These are phyloP conservation scores for Linnemannia elongata DNA, from an alignment of 192 early-diverging fungal genomes.

Conservation along the genomic window DNA sequence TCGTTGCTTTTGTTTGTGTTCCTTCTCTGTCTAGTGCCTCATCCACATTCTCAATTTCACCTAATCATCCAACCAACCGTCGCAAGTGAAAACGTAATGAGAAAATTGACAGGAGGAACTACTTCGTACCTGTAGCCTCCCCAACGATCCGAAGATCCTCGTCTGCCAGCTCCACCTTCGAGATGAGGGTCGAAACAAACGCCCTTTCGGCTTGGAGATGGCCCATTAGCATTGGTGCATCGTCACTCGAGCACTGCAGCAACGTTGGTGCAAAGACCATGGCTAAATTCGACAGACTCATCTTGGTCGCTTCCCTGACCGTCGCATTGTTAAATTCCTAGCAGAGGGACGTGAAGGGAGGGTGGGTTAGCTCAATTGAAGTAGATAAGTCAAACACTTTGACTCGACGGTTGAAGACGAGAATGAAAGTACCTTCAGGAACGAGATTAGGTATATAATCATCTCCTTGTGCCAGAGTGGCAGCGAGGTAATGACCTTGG, in stretches of 20 bases:
- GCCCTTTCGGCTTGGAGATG: constrained; percentile 41
- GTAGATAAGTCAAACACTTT: background rate
- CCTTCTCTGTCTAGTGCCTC: background rate
- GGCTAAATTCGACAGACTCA: constrained; percentile 91
- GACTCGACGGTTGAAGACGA: background rate
- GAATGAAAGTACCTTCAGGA: constrained; percentile 73
- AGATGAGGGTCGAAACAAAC: constrained; percentile 53
- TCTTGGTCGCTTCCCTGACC: constrained; percentile 87
- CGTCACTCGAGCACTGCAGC: constrained; percentile 85
- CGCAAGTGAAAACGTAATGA: background rate
- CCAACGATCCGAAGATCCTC: constrained; percentile 51
- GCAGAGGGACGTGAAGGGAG: background rate
- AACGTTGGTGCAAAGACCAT: constrained; percentile 98
- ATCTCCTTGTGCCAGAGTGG: constrained; percentile 79
- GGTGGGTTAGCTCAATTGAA: background rate
- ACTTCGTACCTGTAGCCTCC: constrained; percentile 18
- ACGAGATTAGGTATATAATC: constrained; percentile 82
- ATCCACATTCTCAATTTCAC: background rate
- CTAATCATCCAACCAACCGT: background rate
- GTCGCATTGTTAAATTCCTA: constrained; percentile 80
- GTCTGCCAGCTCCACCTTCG: constrained; percentile 39
- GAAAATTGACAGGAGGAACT: background rate
- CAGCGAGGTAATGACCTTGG: constrained; percentile 61
- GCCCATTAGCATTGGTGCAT: constrained; percentile 68
- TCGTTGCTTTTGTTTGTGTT: background rate